Percentiles rank a stretch among this genome's conserved stretches.
Evolutionary conservation across 2,329 filamentous ascomycete genomes (phyloP).

Genomic region (Microsporum audouinii): DNA sequence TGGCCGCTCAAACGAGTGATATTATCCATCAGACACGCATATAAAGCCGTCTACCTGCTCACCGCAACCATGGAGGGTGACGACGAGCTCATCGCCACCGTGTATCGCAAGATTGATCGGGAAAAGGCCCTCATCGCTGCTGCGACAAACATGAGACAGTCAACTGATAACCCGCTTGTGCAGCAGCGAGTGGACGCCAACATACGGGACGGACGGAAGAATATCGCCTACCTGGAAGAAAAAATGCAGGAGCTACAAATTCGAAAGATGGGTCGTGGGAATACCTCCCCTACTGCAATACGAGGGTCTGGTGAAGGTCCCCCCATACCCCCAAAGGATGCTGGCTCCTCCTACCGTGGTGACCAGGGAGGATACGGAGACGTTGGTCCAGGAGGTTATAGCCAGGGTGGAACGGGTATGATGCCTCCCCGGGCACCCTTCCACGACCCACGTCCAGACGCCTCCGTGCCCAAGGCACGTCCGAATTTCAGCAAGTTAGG

Average conservation of each 20-base stretch:
- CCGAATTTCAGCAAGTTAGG: constrained; percentile 95
- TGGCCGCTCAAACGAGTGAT: neutral
- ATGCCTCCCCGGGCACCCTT: constrained; percentile 76
- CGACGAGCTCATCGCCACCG: constrained; percentile 59
- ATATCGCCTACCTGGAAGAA: constrained; percentile 92
- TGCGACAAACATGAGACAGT: constrained; percentile 87
- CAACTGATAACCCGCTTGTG: constrained; percentile 86
- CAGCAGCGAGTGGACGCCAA: constrained; percentile 83
- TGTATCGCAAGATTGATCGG: constrained; percentile 94
- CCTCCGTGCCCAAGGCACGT: constrained; percentile 58
- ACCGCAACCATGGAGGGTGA: constrained; percentile 42
- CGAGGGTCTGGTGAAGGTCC: constrained; percentile 30
- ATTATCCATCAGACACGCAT: neutral
- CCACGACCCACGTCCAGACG: constrained; percentile 57
- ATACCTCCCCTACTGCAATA: constrained; percentile 36
- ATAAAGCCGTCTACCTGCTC: neutral
- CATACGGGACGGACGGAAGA: constrained; percentile 84
- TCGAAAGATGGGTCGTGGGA: constrained; percentile 54
- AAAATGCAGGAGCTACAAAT: constrained; percentile 79
- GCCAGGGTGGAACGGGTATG: constrained; percentile 54
- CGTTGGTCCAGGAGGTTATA: constrained; percentile 42
- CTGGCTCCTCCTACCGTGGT: constrained; percentile 40
- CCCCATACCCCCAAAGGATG: constrained; percentile 63
- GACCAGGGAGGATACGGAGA: constrained; percentile 56
- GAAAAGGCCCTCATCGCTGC: constrained; percentile 92